Conservation (phyloP, 495 filamentous ascomycete species). For the Aspergillus bridgeri region DNA sequence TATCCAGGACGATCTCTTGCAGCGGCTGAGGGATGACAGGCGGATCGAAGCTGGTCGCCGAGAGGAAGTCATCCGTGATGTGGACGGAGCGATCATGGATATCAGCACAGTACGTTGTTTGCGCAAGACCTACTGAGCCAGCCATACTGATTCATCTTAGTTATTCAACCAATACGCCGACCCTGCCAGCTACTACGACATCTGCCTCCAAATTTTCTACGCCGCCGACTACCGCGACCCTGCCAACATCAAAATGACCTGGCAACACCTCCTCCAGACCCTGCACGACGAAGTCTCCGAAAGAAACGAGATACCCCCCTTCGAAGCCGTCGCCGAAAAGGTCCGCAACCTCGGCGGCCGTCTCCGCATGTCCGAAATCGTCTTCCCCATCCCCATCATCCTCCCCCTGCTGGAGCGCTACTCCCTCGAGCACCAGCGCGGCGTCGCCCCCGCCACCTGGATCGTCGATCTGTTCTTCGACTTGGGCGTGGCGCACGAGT, state of each 20-base stretch:
- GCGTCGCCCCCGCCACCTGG: conserved; percentile 69
- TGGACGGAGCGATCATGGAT: conserved; percentile 71
- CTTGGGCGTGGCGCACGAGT: conserved; percentile 70
- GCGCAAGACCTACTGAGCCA: not conserved
- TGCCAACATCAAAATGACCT: conserved; percentile 75
- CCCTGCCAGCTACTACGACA: conserved; percentile 82
- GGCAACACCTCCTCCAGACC: conserved; percentile 74
- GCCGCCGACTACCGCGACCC: conserved; percentile 82
- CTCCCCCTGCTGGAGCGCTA: conserved; percentile 76
- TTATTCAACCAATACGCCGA: conserved; percentile 90
- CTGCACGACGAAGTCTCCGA: conserved; percentile 60
- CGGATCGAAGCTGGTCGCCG: conserved; percentile 61
- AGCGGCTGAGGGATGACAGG: conserved; percentile 68
- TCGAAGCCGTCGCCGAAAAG: conserved; percentile 71
- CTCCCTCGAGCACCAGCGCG: conserved; percentile 65
- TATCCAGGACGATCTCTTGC: conserved; percentile 88
- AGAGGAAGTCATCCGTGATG: conserved; percentile 54
- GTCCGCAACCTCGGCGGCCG: conserved; percentile 74
- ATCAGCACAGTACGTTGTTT: conserved; percentile 64
- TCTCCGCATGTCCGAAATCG: conserved; percentile 69
- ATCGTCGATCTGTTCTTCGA: conserved; percentile 76
- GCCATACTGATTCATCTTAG: conserved; percentile 38
- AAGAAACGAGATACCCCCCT: conserved; percentile 58
- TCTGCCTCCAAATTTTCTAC: conserved; percentile 88
- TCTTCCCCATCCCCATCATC: conserved; percentile 67